Evolutionary conservation across 2,329 filamentous ascomycete species (phyloP).

Genomic region (Aspergillus fructus): DNA sequence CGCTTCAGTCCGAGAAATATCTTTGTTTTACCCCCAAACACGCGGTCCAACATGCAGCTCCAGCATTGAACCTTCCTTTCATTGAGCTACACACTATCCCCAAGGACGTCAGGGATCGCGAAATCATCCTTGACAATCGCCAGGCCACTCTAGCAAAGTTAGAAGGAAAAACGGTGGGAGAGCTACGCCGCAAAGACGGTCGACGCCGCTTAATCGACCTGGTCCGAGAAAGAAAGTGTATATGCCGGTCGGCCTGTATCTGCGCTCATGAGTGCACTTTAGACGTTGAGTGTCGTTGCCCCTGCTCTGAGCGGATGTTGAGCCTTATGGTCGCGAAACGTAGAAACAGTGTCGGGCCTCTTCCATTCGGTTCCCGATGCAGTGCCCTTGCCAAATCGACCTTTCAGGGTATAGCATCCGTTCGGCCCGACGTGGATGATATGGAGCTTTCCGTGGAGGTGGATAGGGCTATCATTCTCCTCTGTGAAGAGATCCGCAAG

Average conservation of each 20-base stretch:
- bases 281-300: constrained; percentile 30
- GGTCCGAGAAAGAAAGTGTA: constrained; percentile 34
- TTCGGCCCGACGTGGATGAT: constrained; percentile 22
- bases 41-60: constrained; percentile 15
- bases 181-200: constrained; percentile 30
- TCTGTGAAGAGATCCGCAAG: constrained; percentile 31
- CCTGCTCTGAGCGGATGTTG: constrained; percentile 36
- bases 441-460: constrained; percentile 26
- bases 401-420: constrained; percentile 30
- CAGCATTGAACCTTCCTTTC: constrained; percentile 25
- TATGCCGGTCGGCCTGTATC: constrained; percentile 33
- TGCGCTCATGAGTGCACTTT: constrained; percentile 36
- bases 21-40: constrained; percentile 24
- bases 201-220: constrained; percentile 25
- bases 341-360: constrained; percentile 19
- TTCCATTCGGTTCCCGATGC: constrained; percentile 21
- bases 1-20: constrained; percentile 38
- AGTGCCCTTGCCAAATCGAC: constrained; percentile 29
- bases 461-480: constrained; percentile 23
- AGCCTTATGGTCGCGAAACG: constrained; percentile 29
- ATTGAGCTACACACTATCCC: constrained; percentile 19
- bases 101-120: constrained; percentile 22
- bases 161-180: constrained; percentile 35
- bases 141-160: constrained; percentile 34
- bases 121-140: constrained; percentile 32